Evolutionary conservation across 805 yeast genomes (phyloP).

Genomic region (Saccharomycopsis fermentans): DNA sequence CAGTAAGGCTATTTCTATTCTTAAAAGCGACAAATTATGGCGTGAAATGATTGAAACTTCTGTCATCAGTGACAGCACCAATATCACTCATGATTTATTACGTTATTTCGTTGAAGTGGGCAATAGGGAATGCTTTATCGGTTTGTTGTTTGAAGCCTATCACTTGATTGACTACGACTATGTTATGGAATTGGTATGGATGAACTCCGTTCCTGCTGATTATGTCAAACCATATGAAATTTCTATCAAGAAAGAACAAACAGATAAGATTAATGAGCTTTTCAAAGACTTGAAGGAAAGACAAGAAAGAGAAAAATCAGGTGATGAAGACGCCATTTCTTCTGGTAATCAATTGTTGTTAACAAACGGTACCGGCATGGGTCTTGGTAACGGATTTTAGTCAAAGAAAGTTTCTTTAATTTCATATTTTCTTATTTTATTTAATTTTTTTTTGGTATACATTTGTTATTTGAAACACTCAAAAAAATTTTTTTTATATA

Average conservation of each 20-base stretch:
- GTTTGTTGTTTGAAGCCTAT: constrained; percentile 78
- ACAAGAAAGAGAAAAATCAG: constrained; percentile 47
- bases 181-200: constrained; percentile 86
- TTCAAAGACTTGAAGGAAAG: constrained; percentile 63
- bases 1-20: constrained; percentile 76
- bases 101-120: constrained; percentile 94
- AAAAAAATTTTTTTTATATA: not conserved
- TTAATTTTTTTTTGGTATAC: not conserved
- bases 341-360: constrained; percentile 64
- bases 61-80: constrained; percentile 63
- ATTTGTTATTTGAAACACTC: not conserved
- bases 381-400: constrained; percentile 50
- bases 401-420: not conserved
- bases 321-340: constrained; percentile 27
- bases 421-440: not conserved
- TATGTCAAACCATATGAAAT: constrained; percentile 89
- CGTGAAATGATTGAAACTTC: constrained; percentile 90
- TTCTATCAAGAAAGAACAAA: constrained; percentile 73
- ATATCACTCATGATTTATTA: constrained; percentile 80
- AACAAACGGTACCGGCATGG: constrained; percentile 75
- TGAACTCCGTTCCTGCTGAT: constrained; percentile 62
- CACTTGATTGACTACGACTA: constrained; percentile 70
- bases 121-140: constrained; percentile 90
- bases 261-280: constrained; percentile 51
- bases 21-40: constrained; percentile 92